phyloP scores from a whole-genome alignment of 2,329 filamentous ascomycete species.

The Ustulina deusta region DNA sequence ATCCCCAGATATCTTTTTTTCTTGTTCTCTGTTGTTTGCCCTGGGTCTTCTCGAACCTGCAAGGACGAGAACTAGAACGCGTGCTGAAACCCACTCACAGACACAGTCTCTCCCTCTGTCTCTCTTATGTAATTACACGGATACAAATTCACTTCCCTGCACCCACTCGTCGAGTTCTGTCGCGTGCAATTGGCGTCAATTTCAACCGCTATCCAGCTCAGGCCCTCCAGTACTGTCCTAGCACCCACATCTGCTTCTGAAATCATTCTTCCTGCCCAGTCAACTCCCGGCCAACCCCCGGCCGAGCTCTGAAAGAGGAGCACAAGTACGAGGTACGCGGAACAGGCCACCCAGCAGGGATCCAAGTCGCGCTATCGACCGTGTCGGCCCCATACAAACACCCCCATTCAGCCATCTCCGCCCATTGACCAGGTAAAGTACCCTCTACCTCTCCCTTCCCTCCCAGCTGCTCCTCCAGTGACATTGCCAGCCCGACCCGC shows the following conservation, averaged over 20 bases:
- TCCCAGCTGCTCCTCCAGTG: conserved; percentile 24
- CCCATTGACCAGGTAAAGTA: conserved; percentile 41
- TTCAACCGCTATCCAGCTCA: conserved; percentile 21
- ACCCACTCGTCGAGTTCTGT: conserved; percentile 17
- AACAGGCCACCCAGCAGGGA: conserved; percentile 32
- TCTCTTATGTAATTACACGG: conserved; percentile 25
- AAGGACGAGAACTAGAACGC: conserved; percentile 9
- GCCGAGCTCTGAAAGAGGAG: conserved; percentile 9
- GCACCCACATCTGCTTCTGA: conserved; percentile 27
- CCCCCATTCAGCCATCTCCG: conserved; percentile 13
- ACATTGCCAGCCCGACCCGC: conserved; percentile 35
- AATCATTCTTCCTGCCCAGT: conserved; percentile 20
- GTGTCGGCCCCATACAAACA: conserved; percentile 44
- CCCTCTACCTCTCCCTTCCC: conserved; percentile 31
- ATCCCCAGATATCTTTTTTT: conserved; percentile 4
- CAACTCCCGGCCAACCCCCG: neutral
- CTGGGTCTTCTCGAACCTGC: neutral
- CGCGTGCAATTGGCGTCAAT: conserved; percentile 28
- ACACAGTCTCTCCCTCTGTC: conserved; percentile 15
- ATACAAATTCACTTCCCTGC: conserved; percentile 22
- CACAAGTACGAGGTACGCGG: conserved; percentile 38
- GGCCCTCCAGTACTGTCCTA: conserved; percentile 22
- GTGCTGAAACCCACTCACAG: conserved; percentile 10
- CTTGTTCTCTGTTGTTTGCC: neutral
- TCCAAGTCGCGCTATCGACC: conserved; percentile 44